Conservation (phyloP, 371 early-diverging fungal species). For the Funneliformis caledonium region DNA sequence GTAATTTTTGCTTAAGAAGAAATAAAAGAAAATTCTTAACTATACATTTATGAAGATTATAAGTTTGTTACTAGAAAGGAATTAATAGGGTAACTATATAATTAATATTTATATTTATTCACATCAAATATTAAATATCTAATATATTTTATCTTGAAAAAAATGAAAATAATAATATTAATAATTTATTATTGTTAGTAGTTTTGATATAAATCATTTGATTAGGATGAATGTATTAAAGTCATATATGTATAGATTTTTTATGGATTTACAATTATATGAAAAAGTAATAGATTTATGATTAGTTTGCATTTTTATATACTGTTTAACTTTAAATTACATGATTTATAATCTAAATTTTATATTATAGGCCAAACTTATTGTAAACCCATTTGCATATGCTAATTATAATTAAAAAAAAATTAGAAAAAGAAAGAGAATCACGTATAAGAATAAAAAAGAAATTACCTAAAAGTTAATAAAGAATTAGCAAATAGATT, state of each 20-base stretch:
- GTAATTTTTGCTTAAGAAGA: slow-evolving; percentile 68
- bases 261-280: slow-evolving; percentile 93
- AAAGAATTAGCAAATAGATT: slow-evolving; percentile 79
- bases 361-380: slow-evolving; percentile 71
- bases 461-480: slow-evolving; percentile 91
- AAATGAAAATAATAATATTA: background rate
- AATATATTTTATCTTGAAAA: too few relatives aligned
- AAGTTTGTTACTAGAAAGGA: slow-evolving; percentile 96
- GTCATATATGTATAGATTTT: slow-evolving; percentile 99
- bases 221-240: slow-evolving; percentile 93
- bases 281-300: slow-evolving; percentile 63
- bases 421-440: slow-evolving; percentile 85
- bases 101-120: background rate
- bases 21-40: slow-evolving; percentile 90
- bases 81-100: slow-evolving; percentile 57
- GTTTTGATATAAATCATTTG: slow-evolving; percentile 90
- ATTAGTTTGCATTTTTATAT: background rate
- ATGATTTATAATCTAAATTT: background rate
- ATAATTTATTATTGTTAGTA: slow-evolving; percentile 36
- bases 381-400: slow-evolving; percentile 97
- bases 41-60: slow-evolving; percentile 94
- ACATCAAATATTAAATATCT: background rate
- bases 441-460: slow-evolving; percentile 88
- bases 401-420: slow-evolving; percentile 86
- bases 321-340: background rate